phyloP scores from a whole-genome alignment of 768 basidiomycete species.

The Trametopsis cervina region DNA sequence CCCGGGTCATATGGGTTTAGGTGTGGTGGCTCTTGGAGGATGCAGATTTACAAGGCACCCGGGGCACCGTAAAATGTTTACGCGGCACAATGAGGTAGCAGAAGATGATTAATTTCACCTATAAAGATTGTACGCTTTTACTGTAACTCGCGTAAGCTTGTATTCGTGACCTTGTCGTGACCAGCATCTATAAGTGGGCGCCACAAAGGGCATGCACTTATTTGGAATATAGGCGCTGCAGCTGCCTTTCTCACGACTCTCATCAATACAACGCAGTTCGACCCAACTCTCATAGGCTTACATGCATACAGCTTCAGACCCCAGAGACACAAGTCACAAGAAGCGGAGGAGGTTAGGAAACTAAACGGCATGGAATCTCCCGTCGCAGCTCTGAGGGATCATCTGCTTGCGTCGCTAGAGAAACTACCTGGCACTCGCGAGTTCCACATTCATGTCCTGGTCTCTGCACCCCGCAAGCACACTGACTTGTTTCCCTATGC shows the following conservation, averaged over 20 bases:
- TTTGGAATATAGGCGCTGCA: not conserved
- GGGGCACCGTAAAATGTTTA: not conserved
- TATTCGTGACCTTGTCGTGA: too few relatives aligned
- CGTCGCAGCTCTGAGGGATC: conserved; percentile 44
- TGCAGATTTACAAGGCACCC: conserved; percentile 5
- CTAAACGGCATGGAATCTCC: not conserved
- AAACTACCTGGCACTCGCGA: conserved; percentile 58
- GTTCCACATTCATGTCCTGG: conserved; percentile 71
- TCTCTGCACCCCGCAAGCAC: conserved; percentile 61
- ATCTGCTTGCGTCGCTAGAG: conserved; percentile 49
- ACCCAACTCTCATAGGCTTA: not conserved
- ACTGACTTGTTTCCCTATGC: conserved; percentile 72
- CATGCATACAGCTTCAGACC: not conserved
- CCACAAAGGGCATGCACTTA: not conserved
- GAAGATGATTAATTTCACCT: too few relatives aligned
- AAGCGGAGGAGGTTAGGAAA: not conserved
- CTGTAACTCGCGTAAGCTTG: too few relatives aligned
- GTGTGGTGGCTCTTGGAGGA: conserved; percentile 17
- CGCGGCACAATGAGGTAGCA: too few relatives aligned
- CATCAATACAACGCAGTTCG: not conserved
- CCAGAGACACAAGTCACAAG: not conserved
- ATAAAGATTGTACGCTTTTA: too few relatives aligned
- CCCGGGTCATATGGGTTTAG: conserved; percentile 7
- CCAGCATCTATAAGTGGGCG: too few relatives aligned
- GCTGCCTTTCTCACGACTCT: not conserved